These are phyloP conservation scores for Cymbopogon citratus DNA, from an alignment of 176 grass and related monocot genomes.

Conservation along the genomic window DNA sequence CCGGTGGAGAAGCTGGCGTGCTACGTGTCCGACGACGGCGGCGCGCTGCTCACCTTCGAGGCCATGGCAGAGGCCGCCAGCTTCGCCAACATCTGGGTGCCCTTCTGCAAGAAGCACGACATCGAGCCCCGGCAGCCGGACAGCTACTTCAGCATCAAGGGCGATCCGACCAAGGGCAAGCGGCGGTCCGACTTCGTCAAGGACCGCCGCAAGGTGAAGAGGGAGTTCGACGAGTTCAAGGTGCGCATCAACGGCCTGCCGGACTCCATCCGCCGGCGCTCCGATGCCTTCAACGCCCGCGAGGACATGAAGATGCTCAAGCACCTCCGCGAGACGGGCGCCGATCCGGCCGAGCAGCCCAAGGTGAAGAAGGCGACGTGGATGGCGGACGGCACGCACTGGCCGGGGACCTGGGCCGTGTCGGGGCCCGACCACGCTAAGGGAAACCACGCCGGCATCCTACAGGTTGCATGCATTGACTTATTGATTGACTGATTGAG, in stretches of 20 bases:
- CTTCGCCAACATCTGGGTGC: constrained; percentile 95
- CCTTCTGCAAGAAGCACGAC: constrained; percentile 93
- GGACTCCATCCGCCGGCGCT: constrained; percentile 74
- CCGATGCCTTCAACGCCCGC: constrained; percentile 90
- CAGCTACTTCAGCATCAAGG: constrained; percentile 85
- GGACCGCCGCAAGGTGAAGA: constrained; percentile 81
- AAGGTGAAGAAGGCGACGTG: constrained; percentile 93
- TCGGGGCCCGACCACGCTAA: constrained; percentile 58
- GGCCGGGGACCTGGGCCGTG: constrained; percentile 69
- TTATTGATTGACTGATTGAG: too few relatives aligned
- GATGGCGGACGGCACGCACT: constrained; percentile 98
- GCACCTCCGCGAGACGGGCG: constrained; percentile 75
- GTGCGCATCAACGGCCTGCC: constrained; percentile 94
- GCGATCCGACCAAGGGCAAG: constrained; percentile 92
- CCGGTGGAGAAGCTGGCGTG: constrained; percentile 92
- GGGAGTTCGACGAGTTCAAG: constrained; percentile 97
- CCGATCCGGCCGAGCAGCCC: constrained; percentile 60
- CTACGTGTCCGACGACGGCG: constrained; percentile 90
- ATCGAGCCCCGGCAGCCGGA: constrained; percentile 93
- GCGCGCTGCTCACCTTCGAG: constrained; percentile 89
- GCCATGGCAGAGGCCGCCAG: constrained; percentile 93
- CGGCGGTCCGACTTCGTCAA: constrained; percentile 81
- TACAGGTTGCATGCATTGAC: constrained; percentile 30
- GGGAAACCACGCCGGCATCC: constrained; percentile 88
- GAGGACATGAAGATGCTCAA: constrained; percentile 99